phyloP scores from a whole-genome alignment of 2,329 filamentous ascomycete genomes.

The Aspergillus ibericus region DNA sequence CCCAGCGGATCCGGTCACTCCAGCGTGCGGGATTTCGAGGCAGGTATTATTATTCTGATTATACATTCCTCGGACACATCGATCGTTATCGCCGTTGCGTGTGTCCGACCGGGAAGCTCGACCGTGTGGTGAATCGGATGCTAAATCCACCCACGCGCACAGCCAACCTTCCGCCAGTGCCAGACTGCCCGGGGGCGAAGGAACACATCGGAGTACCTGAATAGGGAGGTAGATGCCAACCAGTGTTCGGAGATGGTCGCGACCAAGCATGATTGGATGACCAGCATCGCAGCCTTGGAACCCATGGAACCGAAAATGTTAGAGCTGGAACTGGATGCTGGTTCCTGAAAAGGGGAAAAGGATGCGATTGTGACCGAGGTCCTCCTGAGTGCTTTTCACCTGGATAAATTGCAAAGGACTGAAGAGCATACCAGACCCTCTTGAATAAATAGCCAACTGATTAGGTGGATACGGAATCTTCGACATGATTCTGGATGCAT shows the following conservation, averaged over 20 bases:
- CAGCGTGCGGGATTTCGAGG: neutral
- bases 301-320: neutral
- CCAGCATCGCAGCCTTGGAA: neutral
- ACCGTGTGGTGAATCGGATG: neutral
- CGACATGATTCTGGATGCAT: neutral
- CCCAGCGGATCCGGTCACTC: neutral
- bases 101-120: neutral
- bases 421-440: neutral
- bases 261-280: neutral
- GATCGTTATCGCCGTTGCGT: neutral
- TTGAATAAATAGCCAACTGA: neutral
- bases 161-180: neutral
- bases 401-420: neutral
- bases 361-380: constrained; percentile 5
- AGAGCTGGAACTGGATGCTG: constrained; percentile 1
- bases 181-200: neutral
- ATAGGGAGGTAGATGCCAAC: neutral
- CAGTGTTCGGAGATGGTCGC: neutral
- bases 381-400: too few relatives aligned
- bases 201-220: neutral
- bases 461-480: neutral
- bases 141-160: neutral
- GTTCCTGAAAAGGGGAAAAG: constrained; percentile 7
- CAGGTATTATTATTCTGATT: neutral
- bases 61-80: neutral